Evolutionary conservation across 2,329 filamentous ascomycete species (phyloP), one percentile per base, ranked within the genome.

Genomic region (Paecilomyces fulvus): DNA sequence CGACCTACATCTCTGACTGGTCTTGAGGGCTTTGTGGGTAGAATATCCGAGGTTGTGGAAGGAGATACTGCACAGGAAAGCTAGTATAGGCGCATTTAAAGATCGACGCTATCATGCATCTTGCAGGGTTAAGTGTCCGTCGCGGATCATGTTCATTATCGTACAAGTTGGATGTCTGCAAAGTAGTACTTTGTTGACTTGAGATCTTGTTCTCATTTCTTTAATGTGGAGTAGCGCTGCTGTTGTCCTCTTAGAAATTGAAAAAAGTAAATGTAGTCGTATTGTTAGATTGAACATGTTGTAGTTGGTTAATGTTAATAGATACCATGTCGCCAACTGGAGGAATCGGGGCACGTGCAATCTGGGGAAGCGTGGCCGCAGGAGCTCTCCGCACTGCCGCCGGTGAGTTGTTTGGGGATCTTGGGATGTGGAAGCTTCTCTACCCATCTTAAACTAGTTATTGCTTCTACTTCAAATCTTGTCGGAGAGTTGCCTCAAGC

Each of bases 1-100:
- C 75, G 73, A 2, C 71, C 76, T 28, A 76, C 75, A 55, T 75
- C 79, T 0, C 66, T 79, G 11, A 78, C 79, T 9, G 81, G 80
- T 1, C 63, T 86, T 10, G 81, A 84, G 57, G 83, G 83, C 0
- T 84, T 84, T 68, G 82, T 84, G 17, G 83, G 83, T 0, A 72
- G 65, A 43, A 64, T 79, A 21, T 67, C 66, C 58, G 73, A 73
- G 49, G 68, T 74, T 21, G 52, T 61, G 52, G 59, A 56, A 43
- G 55, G 54, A 21, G 30, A 89, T 17, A 9, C 37, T 43, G 37
- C 37, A 17, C 37, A 43, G 5, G 14, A n/a, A 9, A 43, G 37
- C 37, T 43, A 43, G 37, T 43, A 20, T 43, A 43, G 20, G 10
- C 20, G 14, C 21, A 5, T 49, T n/a, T 49, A 49, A 14, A 23